Evolutionary conservation across 768 basidiomycete species (phyloP).

Genomic region (Asterophora lycoperdoides): DNA sequence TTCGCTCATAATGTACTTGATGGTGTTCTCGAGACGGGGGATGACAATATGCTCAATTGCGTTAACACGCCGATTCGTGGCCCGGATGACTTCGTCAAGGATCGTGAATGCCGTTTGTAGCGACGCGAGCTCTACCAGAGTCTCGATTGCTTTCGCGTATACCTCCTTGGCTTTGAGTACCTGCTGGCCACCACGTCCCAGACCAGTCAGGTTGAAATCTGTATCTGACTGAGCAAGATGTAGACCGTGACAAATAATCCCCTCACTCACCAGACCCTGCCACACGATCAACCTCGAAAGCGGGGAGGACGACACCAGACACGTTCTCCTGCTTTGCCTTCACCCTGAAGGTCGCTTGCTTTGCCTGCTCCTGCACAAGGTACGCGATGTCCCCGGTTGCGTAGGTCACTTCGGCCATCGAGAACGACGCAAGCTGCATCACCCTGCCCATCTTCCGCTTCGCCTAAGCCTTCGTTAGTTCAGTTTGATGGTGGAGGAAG

Average conservation of each 20-base stretch:
- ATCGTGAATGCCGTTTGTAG: conserved; percentile 98
- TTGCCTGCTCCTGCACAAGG: conserved; percentile 95
- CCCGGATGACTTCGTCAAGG: conserved; percentile 96
- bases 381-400: conserved; percentile 97
- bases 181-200: conserved; percentile 96
- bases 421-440: conserved; percentile 98
- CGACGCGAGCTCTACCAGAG: conserved; percentile 94
- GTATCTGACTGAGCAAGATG: conserved; percentile 1
- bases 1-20: conserved; percentile 96
- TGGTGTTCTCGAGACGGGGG: conserved; percentile 92
- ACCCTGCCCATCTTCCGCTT: conserved; percentile 99
- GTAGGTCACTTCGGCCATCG: conserved; percentile 98
- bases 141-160: conserved; percentile 96
- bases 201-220: conserved; percentile 97
- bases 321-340: conserved; percentile 98
- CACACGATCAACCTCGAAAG: conserved; percentile 89
- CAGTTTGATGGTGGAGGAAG: conserved; percentile 10
- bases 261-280: conserved; percentile 65
- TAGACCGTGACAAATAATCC: not conserved
- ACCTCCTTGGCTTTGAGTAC: conserved; percentile 93
- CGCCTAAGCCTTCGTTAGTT: conserved; percentile 53
- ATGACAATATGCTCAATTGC: conserved; percentile 98
- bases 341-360: conserved; percentile 86
- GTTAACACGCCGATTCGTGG: conserved; percentile 98
- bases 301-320: conserved; percentile 91